phyloP scores from a whole-genome alignment of 2,329 filamentous ascomycete species.

The Clathrospora elynae region DNA sequence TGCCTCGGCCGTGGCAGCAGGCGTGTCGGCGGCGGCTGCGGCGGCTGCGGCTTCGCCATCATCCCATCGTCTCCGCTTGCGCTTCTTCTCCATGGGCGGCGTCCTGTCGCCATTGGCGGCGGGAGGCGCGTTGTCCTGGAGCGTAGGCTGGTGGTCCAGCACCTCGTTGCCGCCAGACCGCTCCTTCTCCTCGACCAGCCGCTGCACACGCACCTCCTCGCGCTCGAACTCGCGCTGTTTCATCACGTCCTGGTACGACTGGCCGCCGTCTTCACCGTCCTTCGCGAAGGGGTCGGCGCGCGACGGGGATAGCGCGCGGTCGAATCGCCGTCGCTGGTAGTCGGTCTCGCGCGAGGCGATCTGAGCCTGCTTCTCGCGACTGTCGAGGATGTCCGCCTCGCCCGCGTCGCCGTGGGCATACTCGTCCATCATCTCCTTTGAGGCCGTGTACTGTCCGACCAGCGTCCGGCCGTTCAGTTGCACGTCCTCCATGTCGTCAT shows the following conservation, averaged over 20 bases:
- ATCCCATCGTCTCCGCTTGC: constrained; percentile 94
- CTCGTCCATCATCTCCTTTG: constrained; percentile 89
- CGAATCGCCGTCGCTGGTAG: constrained; percentile 94
- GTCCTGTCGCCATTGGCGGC: constrained; percentile 74
- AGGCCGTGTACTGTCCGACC: constrained; percentile 95
- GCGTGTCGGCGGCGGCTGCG: constrained; percentile 24
- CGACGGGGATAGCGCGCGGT: constrained; percentile 80
- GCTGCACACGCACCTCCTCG: constrained; percentile 86
- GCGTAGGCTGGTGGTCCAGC: constrained; percentile 71
- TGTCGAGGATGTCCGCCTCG: constrained; percentile 86
- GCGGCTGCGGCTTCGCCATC: constrained; percentile 61
- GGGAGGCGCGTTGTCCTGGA: constrained; percentile 64
- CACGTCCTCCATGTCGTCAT: constrained; percentile 76
- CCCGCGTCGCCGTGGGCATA: constrained; percentile 88
- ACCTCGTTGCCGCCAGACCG: constrained; percentile 64
- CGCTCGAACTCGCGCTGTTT: constrained; percentile 85
- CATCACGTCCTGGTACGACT: constrained; percentile 91
- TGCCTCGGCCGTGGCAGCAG: constrained; percentile 20
- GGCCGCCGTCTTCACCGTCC: constrained; percentile 73
- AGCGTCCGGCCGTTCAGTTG: constrained; percentile 71
- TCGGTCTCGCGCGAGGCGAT: constrained; percentile 94
- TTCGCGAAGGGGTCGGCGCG: constrained; percentile 84
- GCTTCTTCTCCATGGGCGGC: constrained; percentile 64
- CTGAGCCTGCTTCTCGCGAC: constrained; percentile 84
- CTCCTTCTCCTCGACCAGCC: constrained; percentile 77